Evolutionary conservation across 2,329 filamentous ascomycete species (phyloP).

Genomic region (Fusarium sp.): DNA sequence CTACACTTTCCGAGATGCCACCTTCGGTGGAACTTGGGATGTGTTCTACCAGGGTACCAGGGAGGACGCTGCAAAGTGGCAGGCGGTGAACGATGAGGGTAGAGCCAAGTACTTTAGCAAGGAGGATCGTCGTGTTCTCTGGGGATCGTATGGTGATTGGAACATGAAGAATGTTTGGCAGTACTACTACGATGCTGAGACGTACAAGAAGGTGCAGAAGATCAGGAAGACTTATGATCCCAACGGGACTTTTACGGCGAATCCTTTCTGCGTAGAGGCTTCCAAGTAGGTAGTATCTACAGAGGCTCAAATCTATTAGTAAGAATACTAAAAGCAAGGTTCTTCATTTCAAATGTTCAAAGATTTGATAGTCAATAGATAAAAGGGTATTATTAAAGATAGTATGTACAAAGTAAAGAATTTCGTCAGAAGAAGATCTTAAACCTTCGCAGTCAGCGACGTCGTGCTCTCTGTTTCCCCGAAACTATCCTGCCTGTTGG

Average conservation of each 20-base stretch:
- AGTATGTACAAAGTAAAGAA: background rate
- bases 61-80: rapidly evolving
- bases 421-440: background rate
- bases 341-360: no score
- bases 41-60: background rate
- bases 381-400: background rate
- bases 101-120: background rate
- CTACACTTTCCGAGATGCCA: background rate
- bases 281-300: no score
- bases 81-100: rapidly evolving
- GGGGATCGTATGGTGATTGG: background rate
- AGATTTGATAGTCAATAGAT: no score
- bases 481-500: background rate
- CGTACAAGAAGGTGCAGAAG: background rate
- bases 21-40: background rate
- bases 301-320: no score
- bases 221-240: background rate
- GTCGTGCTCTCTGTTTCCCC: background rate
- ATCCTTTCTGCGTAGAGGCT: background rate
- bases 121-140: background rate
- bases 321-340: no score
- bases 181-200: background rate
- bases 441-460: background rate
- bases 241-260: background rate
- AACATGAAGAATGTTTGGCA: background rate